Base-by-base conservation (phyloP, 768 basidiomycete genomes). In the Tephrocybe sp. region DNA sequence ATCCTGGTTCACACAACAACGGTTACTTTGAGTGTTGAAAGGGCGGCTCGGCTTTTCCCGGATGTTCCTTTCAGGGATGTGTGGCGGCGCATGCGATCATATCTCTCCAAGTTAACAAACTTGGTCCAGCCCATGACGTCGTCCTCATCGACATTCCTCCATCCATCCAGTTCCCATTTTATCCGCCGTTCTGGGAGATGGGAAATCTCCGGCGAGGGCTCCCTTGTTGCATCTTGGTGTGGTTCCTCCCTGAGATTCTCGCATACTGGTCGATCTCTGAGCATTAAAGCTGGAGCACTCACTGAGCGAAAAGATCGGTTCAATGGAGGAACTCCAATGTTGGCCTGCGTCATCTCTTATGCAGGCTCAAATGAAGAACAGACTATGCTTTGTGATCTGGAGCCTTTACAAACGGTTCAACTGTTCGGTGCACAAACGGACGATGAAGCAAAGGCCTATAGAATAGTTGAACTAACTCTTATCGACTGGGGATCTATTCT, bases 291-390 rank as follows among this genome's bases (percentile, higher is more conserved):
- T 30, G 53, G 48, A 5, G 31, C 48, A 11, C 42, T 36, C 13
- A 45, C 43, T 17, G 48, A 49, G 16, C 47, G 48, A 4, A 54
- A 54, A 17, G 48, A 54, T n/a, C 22, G 43, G 2, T 54, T 49
- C 16, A 54, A 54, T 12, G 48, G 53, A 49, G 53, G 53, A 12
- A 54, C 53, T 8, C 39, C 48, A 33, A 54, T 54, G 53, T 11
- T 54, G 8, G 48, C 33, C 31, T 54, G 48, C 19, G 30, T 49
- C 10, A 50, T 54, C 12, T 50, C 53, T 13, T 14, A 35, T 26
- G 26, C 26, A 17, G 34, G 26, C 3, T 48, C 36, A 11, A n/a
- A 33, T 36, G 22, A 40, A 2, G 34, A 40, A 5, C 31, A 34
- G 9, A 33, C 13, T n/a, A 16, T 5, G 11, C 17, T 45, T 14